These are phyloP conservation scores for Voacanga thouarsii DNA, from an alignment of 257 asterid species.

Conservation along the genomic window DNA sequence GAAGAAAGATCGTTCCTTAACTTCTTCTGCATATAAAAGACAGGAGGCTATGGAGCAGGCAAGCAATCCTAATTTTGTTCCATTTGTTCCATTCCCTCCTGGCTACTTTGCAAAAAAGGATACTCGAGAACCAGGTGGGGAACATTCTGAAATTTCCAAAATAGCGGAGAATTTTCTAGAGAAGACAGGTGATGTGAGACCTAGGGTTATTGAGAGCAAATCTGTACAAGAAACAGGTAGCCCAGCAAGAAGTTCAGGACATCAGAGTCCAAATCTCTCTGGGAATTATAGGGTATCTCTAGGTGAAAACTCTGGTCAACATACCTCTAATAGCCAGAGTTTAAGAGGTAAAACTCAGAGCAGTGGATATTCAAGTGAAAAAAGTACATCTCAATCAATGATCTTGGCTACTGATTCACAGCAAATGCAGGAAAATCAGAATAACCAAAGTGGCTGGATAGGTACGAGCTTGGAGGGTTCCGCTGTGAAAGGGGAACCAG, in stretches of 20 bases:
- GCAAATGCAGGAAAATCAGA: slow-evolving; percentile 26
- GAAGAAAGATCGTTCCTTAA: slow-evolving; percentile 68
- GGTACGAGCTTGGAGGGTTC: slow-evolving; percentile 79
- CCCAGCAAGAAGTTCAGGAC: slow-evolving; percentile 14
- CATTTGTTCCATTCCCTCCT: slow-evolving; percentile 98
- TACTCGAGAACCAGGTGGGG: slow-evolving; percentile 29
- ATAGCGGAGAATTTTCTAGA: slow-evolving; percentile 13
- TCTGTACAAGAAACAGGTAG: slow-evolving; percentile 15
- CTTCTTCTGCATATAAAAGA: slow-evolving; percentile 73
- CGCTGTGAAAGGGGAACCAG: slow-evolving; percentile 58
- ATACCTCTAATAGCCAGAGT: slow-evolving; percentile 17
- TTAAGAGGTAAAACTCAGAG: slow-evolving; percentile 7
- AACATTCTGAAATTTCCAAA: slow-evolving; percentile 25
- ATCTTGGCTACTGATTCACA: slow-evolving; percentile 14
- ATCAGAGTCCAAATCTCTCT: slow-evolving; percentile 21
- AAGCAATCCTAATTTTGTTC: slow-evolving; percentile 53
- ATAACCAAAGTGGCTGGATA: slow-evolving; percentile 37
- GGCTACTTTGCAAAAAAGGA: slow-evolving; percentile 71
- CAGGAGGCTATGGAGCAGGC: slow-evolving; percentile 68
- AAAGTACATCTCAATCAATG: slow-evolving; percentile 16
- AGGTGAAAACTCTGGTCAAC: slow-evolving; percentile 19
- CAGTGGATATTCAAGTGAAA: slow-evolving; percentile 21
- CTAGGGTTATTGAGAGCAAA: slow-evolving; percentile 7
- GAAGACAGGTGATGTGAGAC: slow-evolving; percentile 20
- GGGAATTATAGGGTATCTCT: slow-evolving; percentile 16